These are phyloP conservation scores for Bisporella sp. DNA, from an alignment of 2,329 filamentous ascomycete species.

Conservation along the genomic window DNA sequence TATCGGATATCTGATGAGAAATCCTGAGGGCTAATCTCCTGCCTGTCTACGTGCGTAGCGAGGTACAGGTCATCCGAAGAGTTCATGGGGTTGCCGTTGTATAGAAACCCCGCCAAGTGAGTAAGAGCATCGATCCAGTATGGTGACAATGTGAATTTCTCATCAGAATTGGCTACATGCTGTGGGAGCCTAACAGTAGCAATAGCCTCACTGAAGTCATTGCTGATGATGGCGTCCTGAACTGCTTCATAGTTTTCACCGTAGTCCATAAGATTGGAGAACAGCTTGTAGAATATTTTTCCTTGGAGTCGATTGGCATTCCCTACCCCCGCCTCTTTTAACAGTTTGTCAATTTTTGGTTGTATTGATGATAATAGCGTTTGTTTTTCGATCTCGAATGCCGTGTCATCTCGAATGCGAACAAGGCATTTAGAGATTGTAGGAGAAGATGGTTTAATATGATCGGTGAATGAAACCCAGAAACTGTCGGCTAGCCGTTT, in stretches of 20 bases:
- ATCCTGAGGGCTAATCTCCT: constrained; percentile 31
- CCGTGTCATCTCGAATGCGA: background rate
- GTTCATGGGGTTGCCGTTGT: constrained; percentile 48
- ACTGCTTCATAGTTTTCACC: constrained; percentile 20
- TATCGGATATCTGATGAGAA: background rate
- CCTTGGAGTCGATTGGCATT: background rate
- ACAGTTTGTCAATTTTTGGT: background rate
- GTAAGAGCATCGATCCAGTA: constrained; percentile 51
- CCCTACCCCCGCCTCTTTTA: background rate
- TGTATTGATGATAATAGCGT: background rate
- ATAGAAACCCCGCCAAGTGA: constrained; percentile 50
- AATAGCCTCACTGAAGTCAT: constrained; percentile 19
- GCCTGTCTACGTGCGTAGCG: constrained; percentile 48
- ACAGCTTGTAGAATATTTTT: constrained; percentile 22
- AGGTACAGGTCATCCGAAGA: constrained; percentile 47
- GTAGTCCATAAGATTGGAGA: constrained; percentile 23
- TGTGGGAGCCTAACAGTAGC: constrained; percentile 12
- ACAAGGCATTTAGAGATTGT: background rate
- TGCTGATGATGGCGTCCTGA: constrained; percentile 21
- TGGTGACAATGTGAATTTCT: constrained; percentile 42
- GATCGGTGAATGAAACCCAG: background rate
- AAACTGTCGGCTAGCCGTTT: background rate
- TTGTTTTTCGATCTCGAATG: background rate
- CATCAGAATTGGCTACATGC: background rate
- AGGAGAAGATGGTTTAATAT: background rate